Evolutionary conservation across 1,284 basidiomycete species (phyloP).

Genomic region (Rugosomyces carneus): DNA sequence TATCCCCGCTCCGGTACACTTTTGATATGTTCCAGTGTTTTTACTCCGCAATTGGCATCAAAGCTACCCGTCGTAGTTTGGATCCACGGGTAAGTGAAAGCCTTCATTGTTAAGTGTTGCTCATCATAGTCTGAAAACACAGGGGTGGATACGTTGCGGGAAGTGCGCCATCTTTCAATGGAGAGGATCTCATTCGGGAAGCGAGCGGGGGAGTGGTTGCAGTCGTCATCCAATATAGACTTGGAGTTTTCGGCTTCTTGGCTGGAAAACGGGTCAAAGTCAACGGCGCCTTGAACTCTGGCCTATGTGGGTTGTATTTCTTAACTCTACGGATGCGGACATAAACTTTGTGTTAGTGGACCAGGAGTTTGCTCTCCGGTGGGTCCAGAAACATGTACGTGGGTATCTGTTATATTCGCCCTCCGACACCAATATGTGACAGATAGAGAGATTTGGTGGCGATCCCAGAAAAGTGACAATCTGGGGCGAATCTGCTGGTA

Average conservation of each 20-base stretch:
- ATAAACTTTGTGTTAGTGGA: constrained; percentile 25
- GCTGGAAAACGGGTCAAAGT: constrained; percentile 28
- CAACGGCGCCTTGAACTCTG: constrained; percentile 30
- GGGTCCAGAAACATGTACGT: constrained; percentile 35
- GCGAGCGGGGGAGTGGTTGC: constrained; percentile 26
- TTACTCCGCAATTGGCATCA: constrained; percentile 19
- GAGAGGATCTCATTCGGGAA: constrained; percentile 25
- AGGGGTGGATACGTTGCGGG: constrained; percentile 26
- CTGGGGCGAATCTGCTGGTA: constrained; percentile 29
- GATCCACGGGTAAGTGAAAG: constrained; percentile 32
- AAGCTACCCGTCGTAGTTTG: constrained; percentile 34
- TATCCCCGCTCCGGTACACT: too few species aligned
- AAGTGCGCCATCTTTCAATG: constrained; percentile 17
- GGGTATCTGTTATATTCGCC: background rate
- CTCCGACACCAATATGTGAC: background rate
- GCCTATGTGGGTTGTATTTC: constrained; percentile 24
- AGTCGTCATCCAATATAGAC: constrained; percentile 35
- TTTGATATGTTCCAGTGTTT: constrained; percentile 20
- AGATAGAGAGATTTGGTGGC: constrained; percentile 27
- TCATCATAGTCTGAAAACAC: background rate
- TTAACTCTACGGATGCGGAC: background rate
- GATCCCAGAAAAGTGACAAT: constrained; percentile 26
- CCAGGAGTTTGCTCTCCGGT: constrained; percentile 35
- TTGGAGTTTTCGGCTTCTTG: constrained; percentile 39
- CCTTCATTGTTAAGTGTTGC: background rate